Evolutionary conservation across 2,329 filamentous ascomycete species (phyloP).

Genomic region (Trichoderma sp.): DNA sequence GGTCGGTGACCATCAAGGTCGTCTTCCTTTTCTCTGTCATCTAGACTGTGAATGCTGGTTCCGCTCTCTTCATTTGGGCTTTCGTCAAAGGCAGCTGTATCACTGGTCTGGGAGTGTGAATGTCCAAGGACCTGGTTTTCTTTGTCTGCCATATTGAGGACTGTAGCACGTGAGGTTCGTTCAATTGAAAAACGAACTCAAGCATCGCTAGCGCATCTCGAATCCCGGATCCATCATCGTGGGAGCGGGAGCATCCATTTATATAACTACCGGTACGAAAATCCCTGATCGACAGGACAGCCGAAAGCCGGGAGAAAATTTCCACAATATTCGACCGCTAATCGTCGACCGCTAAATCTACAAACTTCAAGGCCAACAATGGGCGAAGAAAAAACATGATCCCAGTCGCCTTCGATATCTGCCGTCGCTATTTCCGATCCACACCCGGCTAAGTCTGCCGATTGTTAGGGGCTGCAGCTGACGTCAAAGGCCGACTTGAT

Average conservation of each 20-base stretch:
- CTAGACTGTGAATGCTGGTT: neutral
- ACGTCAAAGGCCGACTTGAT: conserved; percentile 9
- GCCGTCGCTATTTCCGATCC: conserved; percentile 7
- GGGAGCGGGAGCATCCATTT: conserved; percentile 22
- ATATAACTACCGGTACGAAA: conserved; percentile 1
- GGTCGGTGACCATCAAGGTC: conserved; percentile 31
- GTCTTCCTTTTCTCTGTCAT: conserved; percentile 20
- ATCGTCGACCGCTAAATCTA: conserved; percentile 9
- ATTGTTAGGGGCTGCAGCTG: conserved; percentile 1
- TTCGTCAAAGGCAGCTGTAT: neutral
- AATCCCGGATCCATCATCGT: conserved; percentile 13
- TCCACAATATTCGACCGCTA: conserved; percentile 11
- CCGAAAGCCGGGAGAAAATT: conserved; percentile 9
- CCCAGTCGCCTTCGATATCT: neutral
- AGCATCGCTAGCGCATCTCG: neutral
- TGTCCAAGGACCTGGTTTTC: neutral
- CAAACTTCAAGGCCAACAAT: neutral
- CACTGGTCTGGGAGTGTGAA: neutral
- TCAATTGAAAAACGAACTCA: neutral
- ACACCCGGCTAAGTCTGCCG: conserved; percentile 13
- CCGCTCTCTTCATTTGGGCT: neutral
- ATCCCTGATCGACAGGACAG: neutral
- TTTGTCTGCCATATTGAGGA: conserved; percentile 5
- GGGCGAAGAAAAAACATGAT: neutral
- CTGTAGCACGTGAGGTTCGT: neutral